These are phyloP conservation scores for Paraphoma chrysanthemicola DNA, from an alignment of 2,329 filamentous ascomycete genomes.

Conservation along the genomic window DNA sequence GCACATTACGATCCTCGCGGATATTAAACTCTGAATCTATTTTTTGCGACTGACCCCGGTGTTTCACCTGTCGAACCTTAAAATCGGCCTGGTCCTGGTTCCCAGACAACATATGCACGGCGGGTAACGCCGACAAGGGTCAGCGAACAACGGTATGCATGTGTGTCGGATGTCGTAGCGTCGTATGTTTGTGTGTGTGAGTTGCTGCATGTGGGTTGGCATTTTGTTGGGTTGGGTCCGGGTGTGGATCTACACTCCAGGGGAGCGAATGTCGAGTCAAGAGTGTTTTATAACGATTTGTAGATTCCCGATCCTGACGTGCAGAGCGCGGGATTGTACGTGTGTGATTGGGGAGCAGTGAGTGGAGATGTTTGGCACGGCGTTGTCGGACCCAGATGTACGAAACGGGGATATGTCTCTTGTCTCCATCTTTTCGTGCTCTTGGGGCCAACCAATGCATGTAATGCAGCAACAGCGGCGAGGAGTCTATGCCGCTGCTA, in stretches of 20 bases:
- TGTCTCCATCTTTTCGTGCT: too few relatives aligned
- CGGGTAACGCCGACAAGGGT: neutral
- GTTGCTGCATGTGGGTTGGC: too few relatives aligned
- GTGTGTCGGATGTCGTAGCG: neutral
- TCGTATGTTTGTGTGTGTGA: too few relatives aligned
- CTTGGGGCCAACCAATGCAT: too few relatives aligned
- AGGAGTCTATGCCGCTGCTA: too few relatives aligned
- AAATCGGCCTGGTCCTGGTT: neutral
- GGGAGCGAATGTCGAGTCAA: too few relatives aligned
- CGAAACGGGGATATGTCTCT: neutral
- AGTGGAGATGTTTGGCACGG: neutral
- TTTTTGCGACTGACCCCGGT: neutral
- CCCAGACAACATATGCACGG: neutral
- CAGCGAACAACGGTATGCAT: neutral
- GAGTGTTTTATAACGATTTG: neutral
- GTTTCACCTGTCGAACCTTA: slow-evolving; percentile 5
- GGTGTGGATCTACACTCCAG: too few relatives aligned
- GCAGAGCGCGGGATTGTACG: too few relatives aligned
- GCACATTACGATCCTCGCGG: neutral
- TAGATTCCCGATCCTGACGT: neutral
- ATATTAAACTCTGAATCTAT: neutral
- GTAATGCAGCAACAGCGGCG: too few relatives aligned
- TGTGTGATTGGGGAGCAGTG: too few relatives aligned
- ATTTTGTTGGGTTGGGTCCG: too few relatives aligned
- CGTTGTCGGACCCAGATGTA: neutral